Conservation (phyloP, 78 protist genomes). For the Anaeramoeba ignava region DNA sequence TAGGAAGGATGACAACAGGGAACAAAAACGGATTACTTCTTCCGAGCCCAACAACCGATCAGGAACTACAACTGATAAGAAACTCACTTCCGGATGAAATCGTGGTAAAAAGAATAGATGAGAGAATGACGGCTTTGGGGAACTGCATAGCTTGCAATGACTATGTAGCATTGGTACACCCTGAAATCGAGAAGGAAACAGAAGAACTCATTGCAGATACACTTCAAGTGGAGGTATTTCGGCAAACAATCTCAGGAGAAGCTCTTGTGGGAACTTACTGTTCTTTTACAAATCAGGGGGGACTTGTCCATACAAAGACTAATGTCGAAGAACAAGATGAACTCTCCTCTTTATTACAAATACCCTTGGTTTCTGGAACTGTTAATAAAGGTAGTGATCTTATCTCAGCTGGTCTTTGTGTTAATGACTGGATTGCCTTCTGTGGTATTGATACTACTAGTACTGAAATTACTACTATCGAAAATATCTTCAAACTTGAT, state of each 20-base stretch:
- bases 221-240: conserved; percentile 5
- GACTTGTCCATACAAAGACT: conserved; percentile 7
- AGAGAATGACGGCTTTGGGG: background rate
- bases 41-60: conserved; percentile 4
- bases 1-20: background rate
- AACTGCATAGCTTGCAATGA: background rate
- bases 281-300: conserved; percentile 6
- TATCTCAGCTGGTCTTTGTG: conserved; percentile 2
- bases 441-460: background rate
- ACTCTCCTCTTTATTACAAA: background rate
- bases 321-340: background rate
- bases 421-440: conserved; percentile 6
- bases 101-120: conserved; percentile 6
- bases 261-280: conserved; percentile 5
- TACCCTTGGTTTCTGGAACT: conserved; percentile 5
- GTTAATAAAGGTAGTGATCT: conserved; percentile 3
- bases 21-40: conserved; percentile 6
- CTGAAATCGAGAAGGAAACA: background rate
- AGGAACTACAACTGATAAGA: background rate
- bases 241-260: conserved; percentile 6
- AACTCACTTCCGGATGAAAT: background rate
- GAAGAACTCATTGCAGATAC: conserved; percentile 1
- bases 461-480: conserved; percentile 5
- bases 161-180: background rate
- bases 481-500: background rate